phyloP scores from a whole-genome alignment of 371 early-diverging fungal species.

The Chytridium lagenaria region DNA sequence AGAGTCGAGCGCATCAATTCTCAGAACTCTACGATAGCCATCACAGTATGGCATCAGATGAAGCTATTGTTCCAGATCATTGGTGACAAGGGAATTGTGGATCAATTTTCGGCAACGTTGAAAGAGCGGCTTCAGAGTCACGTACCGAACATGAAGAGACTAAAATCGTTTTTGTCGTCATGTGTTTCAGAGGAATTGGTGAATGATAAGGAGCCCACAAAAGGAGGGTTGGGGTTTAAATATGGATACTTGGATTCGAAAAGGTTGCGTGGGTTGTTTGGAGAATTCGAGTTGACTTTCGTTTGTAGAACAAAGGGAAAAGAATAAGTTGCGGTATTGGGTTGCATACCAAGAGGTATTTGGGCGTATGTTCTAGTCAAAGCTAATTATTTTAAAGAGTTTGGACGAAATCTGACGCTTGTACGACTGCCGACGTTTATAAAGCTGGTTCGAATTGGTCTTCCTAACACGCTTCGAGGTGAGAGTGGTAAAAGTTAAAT shows the following conservation, averaged over 20 bases:
- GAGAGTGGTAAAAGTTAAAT: not conserved
- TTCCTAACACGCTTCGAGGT: slow-evolving; percentile 86
- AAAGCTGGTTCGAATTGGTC: slow-evolving; percentile 90
- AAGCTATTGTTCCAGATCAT: slow-evolving; percentile 54
- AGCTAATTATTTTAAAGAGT: slow-evolving; percentile 51
- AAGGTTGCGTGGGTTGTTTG: slow-evolving; percentile 45
- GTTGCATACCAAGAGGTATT: slow-evolving; percentile 72
- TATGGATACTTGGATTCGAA: slow-evolving; percentile 87
- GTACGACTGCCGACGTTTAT: slow-evolving; percentile 81
- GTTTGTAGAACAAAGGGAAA: slow-evolving; percentile 67
- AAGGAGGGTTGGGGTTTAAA: slow-evolving; percentile 77
- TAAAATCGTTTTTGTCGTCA: slow-evolving; percentile 82
- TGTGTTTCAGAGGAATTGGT: slow-evolving; percentile 78
- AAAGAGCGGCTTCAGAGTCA: slow-evolving; percentile 62
- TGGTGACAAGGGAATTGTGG: slow-evolving; percentile 51
- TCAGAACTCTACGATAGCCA: slow-evolving; percentile 48
- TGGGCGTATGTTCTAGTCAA: slow-evolving; percentile 9
- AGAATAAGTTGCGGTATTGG: slow-evolving; percentile 77
- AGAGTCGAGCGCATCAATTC: slow-evolving; percentile 81
- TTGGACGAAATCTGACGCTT: slow-evolving; percentile 90
- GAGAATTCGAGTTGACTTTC: slow-evolving; percentile 4
- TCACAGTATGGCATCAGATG: slow-evolving; percentile 57
- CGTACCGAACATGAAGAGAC: slow-evolving; percentile 74
- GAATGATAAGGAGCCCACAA: slow-evolving; percentile 58
- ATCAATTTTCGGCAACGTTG: slow-evolving; percentile 63